These are phyloP conservation scores for Sugiyamaella smithiae DNA, from an alignment of 805 yeast species.

Conservation along the genomic window DNA sequence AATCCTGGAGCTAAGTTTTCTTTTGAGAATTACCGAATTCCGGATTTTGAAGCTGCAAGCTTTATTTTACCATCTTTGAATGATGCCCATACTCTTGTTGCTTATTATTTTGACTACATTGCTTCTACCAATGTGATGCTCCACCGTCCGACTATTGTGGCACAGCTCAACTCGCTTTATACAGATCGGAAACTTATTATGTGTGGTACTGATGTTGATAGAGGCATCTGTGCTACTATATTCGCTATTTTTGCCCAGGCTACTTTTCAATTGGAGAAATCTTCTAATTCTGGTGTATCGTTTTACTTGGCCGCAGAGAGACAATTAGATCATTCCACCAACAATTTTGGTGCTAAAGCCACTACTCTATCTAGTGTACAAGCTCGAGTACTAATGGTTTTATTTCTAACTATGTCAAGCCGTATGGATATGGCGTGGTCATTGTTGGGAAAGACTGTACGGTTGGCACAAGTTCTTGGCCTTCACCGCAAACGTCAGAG, in stretches of 20 bases:
- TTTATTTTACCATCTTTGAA: slow-evolving; percentile 8
- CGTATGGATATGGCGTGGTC: slow-evolving; percentile 12
- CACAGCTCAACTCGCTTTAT: slow-evolving; percentile 10
- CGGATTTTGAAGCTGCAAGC: slow-evolving; percentile 7
- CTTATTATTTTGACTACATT: slow-evolving; percentile 8
- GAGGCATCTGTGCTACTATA: slow-evolving; percentile 11
- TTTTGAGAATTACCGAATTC: slow-evolving; percentile 9
- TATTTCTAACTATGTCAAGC: slow-evolving; percentile 5
- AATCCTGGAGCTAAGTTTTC: slow-evolving; percentile 9
- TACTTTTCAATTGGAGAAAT: slow-evolving; percentile 2
- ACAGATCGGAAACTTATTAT: slow-evolving; percentile 2
- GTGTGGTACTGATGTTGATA: slow-evolving; percentile 1
- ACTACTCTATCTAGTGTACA: slow-evolving; percentile 10
- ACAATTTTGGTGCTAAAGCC: slow-evolving; percentile 1
- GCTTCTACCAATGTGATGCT: slow-evolving; percentile 10
- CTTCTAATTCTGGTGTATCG: slow-evolving; percentile 4
- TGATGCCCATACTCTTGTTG: slow-evolving; percentile 6
- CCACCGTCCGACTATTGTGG: slow-evolving; percentile 8
- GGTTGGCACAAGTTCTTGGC: slow-evolving; percentile 9
- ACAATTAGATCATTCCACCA: slow-evolving; percentile 5
- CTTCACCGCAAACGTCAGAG: slow-evolving; percentile 1
- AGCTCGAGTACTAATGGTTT: slow-evolving; percentile 9
- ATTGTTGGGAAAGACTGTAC: slow-evolving; percentile 7
- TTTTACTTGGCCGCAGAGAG: slow-evolving; percentile 12
- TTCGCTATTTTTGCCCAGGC: slow-evolving; percentile 11